These are phyloP conservation scores for Nelumbo lutea DNA, from an alignment of 164 flowering plant genomes.

Conservation along the genomic window DNA sequence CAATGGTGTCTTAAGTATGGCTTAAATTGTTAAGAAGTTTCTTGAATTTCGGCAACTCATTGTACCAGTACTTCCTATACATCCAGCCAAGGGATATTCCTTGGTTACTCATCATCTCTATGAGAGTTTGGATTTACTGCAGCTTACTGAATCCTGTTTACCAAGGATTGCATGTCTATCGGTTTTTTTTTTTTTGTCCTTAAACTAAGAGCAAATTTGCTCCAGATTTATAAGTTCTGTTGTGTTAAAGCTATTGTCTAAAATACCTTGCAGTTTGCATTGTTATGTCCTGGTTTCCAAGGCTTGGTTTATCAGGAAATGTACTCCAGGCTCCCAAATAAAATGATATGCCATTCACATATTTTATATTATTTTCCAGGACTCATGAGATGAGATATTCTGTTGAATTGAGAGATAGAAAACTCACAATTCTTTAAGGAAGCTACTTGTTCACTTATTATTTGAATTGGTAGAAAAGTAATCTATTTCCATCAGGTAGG, in stretches of 20 bases:
- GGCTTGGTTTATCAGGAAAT: too few relatives aligned
- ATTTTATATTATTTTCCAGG: slow-evolving; percentile 33
- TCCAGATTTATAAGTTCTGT: background rate
- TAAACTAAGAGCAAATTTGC: background rate
- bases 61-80: background rate
- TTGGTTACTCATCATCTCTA: background rate
- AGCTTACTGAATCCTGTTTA: background rate
- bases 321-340: background rate
- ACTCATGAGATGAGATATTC: slow-evolving; percentile 51
- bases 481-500: slow-evolving; percentile 38
- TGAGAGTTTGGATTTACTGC: background rate
- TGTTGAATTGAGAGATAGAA: slow-evolving; percentile 42
- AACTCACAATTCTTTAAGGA: slow-evolving; percentile 37
- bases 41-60: background rate
- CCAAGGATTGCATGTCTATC: background rate
- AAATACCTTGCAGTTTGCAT: background rate
- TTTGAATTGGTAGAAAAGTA: slow-evolving; percentile 60
- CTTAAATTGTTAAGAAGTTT: background rate
- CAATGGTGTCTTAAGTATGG: background rate
- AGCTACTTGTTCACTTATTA: slow-evolving; percentile 37
- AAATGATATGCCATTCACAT: background rate
- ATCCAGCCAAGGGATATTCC: background rate
- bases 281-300: too few relatives aligned
- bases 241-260: background rate
- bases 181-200: background rate